Evolutionary conservation across 2,329 filamentous ascomycete species (phyloP).

Genomic region (Colletotrichum liriopes): DNA sequence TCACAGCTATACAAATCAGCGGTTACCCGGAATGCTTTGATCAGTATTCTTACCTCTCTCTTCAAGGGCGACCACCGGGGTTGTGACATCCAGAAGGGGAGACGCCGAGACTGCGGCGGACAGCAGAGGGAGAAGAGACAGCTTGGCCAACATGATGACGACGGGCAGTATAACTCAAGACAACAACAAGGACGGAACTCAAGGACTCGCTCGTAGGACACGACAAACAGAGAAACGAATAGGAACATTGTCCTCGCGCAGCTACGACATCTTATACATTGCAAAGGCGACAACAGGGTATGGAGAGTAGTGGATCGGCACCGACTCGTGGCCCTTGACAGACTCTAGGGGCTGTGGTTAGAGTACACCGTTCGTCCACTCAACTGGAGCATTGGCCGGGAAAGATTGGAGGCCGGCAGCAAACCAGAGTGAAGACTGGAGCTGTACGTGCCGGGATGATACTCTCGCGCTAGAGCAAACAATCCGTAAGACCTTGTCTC

Average conservation of each 20-base stretch:
- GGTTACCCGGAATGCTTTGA: neutral
- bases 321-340: constrained; percentile 24
- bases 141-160: constrained; percentile 44
- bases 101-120: constrained; percentile 39
- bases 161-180: neutral
- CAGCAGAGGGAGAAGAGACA: constrained; percentile 41
- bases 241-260: neutral
- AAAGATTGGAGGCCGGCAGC: constrained; percentile 15
- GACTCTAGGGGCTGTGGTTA: constrained; percentile 25
- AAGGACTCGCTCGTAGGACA: constrained; percentile 32
- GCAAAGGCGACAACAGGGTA: constrained; percentile 6
- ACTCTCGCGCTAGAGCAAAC: constrained; percentile 32
- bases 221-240: neutral
- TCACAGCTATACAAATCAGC: constrained; percentile 25
- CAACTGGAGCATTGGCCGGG: neutral
- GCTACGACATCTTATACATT: constrained; percentile 37
- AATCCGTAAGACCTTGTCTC: constrained; percentile 7
- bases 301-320: constrained; percentile 20
- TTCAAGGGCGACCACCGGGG: constrained; percentile 46
- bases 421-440: constrained; percentile 9
- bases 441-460: constrained; percentile 11
- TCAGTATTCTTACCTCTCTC: constrained; percentile 51
- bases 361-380: neutral
- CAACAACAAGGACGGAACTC: constrained; percentile 15
- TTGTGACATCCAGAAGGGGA: constrained; percentile 30